Evolutionary conservation across 495 filamentous ascomycete genomes (phyloP).

Genomic region (Xylaria venustula): DNA sequence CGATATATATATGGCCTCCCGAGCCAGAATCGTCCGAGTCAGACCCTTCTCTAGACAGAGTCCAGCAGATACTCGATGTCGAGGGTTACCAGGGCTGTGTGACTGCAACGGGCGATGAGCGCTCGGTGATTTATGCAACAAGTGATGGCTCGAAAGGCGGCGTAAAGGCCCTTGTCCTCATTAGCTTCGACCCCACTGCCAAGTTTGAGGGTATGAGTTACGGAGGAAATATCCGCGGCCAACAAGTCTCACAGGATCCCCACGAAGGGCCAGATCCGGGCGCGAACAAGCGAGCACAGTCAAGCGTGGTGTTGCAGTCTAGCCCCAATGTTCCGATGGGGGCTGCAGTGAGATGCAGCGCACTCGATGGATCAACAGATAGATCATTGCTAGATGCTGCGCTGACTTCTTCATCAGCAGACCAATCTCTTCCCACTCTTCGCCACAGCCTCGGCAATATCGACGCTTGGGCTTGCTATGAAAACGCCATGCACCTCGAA

Average conservation of each 20-base stretch:
- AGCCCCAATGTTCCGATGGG: conserved; percentile 1
- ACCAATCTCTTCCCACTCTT: conserved; percentile 11
- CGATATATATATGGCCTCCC: conserved; percentile 60
- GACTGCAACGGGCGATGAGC: conserved; percentile 58
- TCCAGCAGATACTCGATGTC: conserved; percentile 60
- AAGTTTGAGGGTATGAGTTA: conserved; percentile 37
- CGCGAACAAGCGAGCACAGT: background rate
- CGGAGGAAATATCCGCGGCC: conserved; percentile 28
- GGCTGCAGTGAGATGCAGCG: conserved; percentile 1
- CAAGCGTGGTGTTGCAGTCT: background rate
- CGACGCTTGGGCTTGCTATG: conserved; percentile 17
- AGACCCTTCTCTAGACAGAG: conserved; percentile 35
- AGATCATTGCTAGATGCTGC: background rate
- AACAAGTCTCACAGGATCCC: background rate
- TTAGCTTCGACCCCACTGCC: conserved; percentile 61
- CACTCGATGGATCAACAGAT: background rate
- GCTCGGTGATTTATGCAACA: conserved; percentile 57
- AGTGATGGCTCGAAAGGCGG: conserved; percentile 36
- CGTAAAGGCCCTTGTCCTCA: conserved; percentile 52
- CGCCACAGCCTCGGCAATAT: background rate
- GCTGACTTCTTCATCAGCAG: background rate
- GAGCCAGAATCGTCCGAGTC: conserved; percentile 36
- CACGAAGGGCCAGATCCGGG: background rate
- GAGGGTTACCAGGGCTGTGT: conserved; percentile 47
- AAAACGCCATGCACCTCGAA: conserved; percentile 24